These are phyloP conservation scores for Grigorovia humatica DNA, from an alignment of 805 yeast genomes.

Conservation along the genomic window DNA sequence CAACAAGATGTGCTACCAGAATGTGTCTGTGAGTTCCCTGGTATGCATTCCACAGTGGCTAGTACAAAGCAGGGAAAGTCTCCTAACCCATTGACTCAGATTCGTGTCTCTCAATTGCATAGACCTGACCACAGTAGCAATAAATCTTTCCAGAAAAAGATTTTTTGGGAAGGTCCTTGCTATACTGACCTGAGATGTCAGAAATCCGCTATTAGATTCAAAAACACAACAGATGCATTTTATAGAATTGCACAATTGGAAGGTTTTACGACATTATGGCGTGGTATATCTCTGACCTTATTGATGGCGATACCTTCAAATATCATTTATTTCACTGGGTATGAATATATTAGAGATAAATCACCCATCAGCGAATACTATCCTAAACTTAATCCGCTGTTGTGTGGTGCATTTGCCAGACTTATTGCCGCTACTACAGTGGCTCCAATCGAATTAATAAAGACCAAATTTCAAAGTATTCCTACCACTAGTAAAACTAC, in stretches of 20 bases:
- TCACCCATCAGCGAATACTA: constrained; percentile 39
- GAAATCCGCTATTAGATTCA: constrained; percentile 29
- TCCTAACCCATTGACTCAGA: constrained; percentile 3
- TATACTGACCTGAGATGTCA: constrained; percentile 26
- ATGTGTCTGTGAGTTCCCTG: constrained; percentile 25
- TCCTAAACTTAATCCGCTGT: constrained; percentile 51
- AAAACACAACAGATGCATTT: constrained; percentile 71
- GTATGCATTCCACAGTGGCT: background rate
- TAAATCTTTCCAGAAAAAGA: background rate
- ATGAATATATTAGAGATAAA: constrained; percentile 73
- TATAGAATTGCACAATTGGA: constrained; percentile 55
- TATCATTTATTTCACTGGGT: constrained; percentile 88
- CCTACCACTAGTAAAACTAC: constrained; percentile 37
- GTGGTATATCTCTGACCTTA: constrained; percentile 76
- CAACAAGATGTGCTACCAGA: constrained; percentile 57
- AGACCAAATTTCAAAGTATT: constrained; percentile 85
- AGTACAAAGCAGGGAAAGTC: constrained; percentile 2
- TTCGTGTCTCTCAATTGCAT: constrained; percentile 1
- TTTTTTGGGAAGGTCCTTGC: constrained; percentile 28
- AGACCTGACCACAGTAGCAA: background rate
- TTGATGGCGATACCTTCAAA: constrained; percentile 89
- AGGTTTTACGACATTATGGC: constrained; percentile 72
- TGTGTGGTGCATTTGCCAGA: constrained; percentile 82
- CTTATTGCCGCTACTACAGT: constrained; percentile 72
- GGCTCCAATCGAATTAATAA: constrained; percentile 78